Conservation (phyloP, 2,329 filamentous ascomycete species). For the Fusarium sp. region DNA sequence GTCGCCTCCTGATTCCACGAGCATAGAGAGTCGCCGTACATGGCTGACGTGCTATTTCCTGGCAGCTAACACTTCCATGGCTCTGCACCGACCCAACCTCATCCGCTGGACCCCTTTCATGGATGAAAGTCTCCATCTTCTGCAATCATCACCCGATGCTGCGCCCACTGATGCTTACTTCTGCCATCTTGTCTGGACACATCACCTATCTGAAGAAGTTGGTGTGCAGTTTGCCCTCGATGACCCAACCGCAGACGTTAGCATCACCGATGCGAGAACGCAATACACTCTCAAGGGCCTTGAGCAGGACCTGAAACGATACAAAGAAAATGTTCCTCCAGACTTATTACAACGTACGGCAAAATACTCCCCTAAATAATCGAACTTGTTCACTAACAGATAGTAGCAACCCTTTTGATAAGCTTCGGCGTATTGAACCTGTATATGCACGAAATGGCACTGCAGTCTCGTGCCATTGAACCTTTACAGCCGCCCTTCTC, state of each 20-base stretch:
- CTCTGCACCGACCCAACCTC: constrained; percentile 72
- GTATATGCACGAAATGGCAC: constrained; percentile 82
- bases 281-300: constrained; percentile 77
- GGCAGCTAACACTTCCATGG: constrained; percentile 72
- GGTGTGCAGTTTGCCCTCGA: constrained; percentile 77
- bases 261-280: constrained; percentile 73
- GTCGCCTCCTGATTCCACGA: constrained; percentile 66
- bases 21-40: constrained; percentile 69
- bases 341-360: constrained; percentile 71
- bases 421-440: constrained; percentile 77
- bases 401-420: constrained; percentile 72
- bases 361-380: not conserved
- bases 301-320: constrained; percentile 75
- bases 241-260: constrained; percentile 68
- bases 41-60: constrained; percentile 74
- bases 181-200: constrained; percentile 72
- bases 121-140: constrained; percentile 70
- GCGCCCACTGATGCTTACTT: constrained; percentile 71
- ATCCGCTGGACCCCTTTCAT: constrained; percentile 74
- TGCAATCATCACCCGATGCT: constrained; percentile 69
- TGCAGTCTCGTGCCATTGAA: constrained; percentile 76
- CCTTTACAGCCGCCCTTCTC: constrained; percentile 65
- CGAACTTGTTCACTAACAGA: constrained; percentile 29
- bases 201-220: constrained; percentile 78
- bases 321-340: constrained; percentile 67